Percentiles rank a stretch among this genome's conserved stretches.
phyloP scores from a whole-genome alignment of 305 asterid genomes.

The Fraxinus platypoda region DNA sequence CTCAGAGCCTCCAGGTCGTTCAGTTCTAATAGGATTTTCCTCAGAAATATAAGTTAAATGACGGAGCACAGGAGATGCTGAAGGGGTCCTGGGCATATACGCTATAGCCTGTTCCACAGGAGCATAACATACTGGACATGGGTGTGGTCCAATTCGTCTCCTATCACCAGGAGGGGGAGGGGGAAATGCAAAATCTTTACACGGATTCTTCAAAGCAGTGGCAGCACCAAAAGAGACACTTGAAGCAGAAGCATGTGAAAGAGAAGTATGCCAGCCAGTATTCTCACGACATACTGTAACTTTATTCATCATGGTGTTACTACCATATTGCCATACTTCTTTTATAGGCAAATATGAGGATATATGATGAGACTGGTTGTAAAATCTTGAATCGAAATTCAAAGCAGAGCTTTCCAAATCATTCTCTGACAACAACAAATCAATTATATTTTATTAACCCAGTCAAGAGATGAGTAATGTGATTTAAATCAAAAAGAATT shows the following conservation, averaged over 20 bases:
- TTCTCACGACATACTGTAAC: constrained; percentile 54
- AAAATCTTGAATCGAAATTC: constrained; percentile 55
- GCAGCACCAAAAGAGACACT: constrained; percentile 32
- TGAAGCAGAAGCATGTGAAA: constrained; percentile 40
- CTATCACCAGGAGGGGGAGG: constrained; percentile 85
- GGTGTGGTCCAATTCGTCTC: constrained; percentile 88
- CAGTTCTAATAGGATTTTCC: constrained; percentile 52
- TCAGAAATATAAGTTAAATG: constrained; percentile 74
- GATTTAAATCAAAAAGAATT: background rate
- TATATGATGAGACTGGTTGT: constrained; percentile 42
- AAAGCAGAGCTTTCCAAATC: constrained; percentile 53
- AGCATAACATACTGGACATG: constrained; percentile 89
- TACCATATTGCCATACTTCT: constrained; percentile 24
- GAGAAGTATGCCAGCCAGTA: constrained; percentile 38
- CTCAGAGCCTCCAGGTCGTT: constrained; percentile 78
- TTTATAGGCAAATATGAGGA: constrained; percentile 37
- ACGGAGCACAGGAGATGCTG: constrained; percentile 64
- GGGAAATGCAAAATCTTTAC: constrained; percentile 72
- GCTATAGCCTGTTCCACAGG: constrained; percentile 84
- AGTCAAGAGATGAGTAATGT: background rate
- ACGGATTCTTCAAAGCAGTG: constrained; percentile 47
- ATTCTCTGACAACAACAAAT: constrained; percentile 49
- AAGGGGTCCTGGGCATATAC: constrained; percentile 70
- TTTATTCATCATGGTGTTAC: constrained; percentile 26
- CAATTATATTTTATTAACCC: constrained; percentile 8